These are phyloP conservation scores for Astrocystis sublimbata DNA, from an alignment of 495 filamentous ascomycete genomes.

Conservation along the genomic window DNA sequence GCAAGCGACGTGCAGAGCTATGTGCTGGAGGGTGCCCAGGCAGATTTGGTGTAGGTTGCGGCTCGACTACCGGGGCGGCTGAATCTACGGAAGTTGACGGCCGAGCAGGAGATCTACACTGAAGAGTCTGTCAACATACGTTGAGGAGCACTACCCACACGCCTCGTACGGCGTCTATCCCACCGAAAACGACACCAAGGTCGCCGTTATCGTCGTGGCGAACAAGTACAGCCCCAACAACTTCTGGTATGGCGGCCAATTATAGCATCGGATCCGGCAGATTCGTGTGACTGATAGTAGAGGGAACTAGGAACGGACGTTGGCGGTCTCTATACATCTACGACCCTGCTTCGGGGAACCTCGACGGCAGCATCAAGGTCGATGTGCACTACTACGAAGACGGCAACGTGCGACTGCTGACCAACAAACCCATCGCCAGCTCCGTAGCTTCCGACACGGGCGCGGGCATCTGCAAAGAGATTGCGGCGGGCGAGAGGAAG, in stretches of 20 bases:
- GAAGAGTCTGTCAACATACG: constrained; percentile 74
- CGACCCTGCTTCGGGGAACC: constrained; percentile 59
- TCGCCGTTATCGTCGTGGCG: constrained; percentile 83
- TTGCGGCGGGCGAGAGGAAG: constrained; percentile 78
- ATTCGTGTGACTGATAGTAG: constrained; percentile 4
- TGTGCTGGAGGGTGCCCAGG: constrained; percentile 74
- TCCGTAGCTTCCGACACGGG: constrained; percentile 64
- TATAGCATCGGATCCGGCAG: not conserved
- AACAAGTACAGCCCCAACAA: constrained; percentile 98
- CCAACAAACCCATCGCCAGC: constrained; percentile 68
- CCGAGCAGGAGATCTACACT: constrained; percentile 70
- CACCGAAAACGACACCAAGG: constrained; percentile 67
- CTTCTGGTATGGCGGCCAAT: constrained; percentile 69
- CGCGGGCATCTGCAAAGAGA: constrained; percentile 67
- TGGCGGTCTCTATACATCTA: constrained; percentile 89
- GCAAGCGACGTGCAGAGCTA: constrained; percentile 80
- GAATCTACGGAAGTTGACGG: not conserved
- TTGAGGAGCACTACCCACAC: constrained; percentile 84
- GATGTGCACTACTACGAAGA: constrained; percentile 99
- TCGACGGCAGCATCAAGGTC: constrained; percentile 71
- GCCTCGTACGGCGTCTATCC: constrained; percentile 80
- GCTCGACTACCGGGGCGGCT: not conserved
- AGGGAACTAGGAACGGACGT: constrained; percentile 77
- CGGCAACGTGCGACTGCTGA: constrained; percentile 91
- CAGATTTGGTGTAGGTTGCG: constrained; percentile 71